These are phyloP conservation scores for Aspergillus floridensis DNA, from an alignment of 2,329 filamentous ascomycete species.

Conservation along the genomic window DNA sequence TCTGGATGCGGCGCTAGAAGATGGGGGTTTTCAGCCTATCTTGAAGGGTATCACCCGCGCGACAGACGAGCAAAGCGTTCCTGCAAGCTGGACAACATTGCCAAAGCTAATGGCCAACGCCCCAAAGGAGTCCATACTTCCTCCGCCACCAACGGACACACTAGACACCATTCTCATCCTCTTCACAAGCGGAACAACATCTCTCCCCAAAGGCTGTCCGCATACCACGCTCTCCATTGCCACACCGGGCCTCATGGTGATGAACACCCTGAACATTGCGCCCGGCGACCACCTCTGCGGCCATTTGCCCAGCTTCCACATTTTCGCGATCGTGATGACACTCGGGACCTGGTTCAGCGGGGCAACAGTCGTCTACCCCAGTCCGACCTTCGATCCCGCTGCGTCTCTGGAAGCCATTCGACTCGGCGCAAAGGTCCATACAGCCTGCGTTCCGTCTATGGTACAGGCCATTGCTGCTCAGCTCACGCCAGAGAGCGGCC, in stretches of 20 bases:
- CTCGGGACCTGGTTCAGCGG: conserved; percentile 4
- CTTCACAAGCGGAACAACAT: conserved; percentile 6
- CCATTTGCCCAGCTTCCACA: conserved; percentile 7
- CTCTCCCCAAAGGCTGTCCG: conserved; percentile 4
- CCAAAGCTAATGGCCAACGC: background rate
- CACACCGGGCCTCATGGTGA: background rate
- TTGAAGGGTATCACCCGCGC: background rate
- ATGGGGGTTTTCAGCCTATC: background rate
- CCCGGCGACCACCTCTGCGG: conserved; percentile 1
- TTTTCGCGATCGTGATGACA: conserved; percentile 4
- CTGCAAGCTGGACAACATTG: background rate
- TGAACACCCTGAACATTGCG: background rate
- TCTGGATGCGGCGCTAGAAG: background rate
- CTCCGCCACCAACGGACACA: background rate
- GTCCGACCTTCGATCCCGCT: background rate
- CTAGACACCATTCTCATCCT: conserved; percentile 3
- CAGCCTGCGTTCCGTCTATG: conserved; percentile 9
- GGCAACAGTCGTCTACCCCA: conserved; percentile 1
- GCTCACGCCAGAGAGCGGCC: background rate
- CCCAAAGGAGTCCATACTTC: background rate
- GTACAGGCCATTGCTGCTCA: background rate
- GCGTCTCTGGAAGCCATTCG: background rate
- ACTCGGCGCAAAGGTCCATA: background rate
- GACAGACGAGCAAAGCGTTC: too few relatives aligned
- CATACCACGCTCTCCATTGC: background rate